Base-by-base conservation (phyloP, 2,329 filamentous ascomycete genomes). In the Penicillium digitatum region DNA sequence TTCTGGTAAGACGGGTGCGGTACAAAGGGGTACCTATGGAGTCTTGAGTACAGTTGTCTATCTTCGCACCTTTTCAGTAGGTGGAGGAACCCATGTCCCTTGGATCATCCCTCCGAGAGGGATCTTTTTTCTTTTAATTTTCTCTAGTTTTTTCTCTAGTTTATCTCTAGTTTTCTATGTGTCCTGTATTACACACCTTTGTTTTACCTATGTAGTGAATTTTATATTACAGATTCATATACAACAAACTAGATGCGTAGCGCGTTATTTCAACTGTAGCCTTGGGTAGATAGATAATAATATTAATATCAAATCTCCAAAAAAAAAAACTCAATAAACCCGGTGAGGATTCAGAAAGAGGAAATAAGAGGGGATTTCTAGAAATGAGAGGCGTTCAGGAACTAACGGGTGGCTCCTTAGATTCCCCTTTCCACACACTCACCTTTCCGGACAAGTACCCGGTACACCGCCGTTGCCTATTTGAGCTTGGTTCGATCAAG, bases 21-120 rank as follows among this genome's bases (percentile, higher is more conserved):
- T 45, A 47, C 22, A 26, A 18, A 5, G 22, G 29, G 26, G 54
- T 59, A 59, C 47, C 45, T 34, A 18, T 8, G 14, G 42, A 48
- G 46, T 57, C 43, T 31, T 31, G 37, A n/a, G 34, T 44, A 24
- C 42, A 40, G 55, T 47, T 42, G 60, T 59, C 60, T 61, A 60
- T 61, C 58, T 56, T 62, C 56, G 51, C 58, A 57, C 53, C 55
- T 58, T 60, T 62, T 57, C 51, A 61, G 57, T 45, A 60, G 60
- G 48, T 58, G 54, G 56, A 59, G 48, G 54, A 56, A 49, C 40
- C 18, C 40, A 57, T 52, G 55, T 59, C 60, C 60, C 60, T 58
- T 56, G 56, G 59, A 61, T 61, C 57, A 54, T 57, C 56, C 48
- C 37, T 49, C 46, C 37, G 12, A 34, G 14, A 39, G 8, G 16